phyloP scores from a whole-genome alignment of 768 basidiomycete species.

The Myochromella boudieri region DNA sequence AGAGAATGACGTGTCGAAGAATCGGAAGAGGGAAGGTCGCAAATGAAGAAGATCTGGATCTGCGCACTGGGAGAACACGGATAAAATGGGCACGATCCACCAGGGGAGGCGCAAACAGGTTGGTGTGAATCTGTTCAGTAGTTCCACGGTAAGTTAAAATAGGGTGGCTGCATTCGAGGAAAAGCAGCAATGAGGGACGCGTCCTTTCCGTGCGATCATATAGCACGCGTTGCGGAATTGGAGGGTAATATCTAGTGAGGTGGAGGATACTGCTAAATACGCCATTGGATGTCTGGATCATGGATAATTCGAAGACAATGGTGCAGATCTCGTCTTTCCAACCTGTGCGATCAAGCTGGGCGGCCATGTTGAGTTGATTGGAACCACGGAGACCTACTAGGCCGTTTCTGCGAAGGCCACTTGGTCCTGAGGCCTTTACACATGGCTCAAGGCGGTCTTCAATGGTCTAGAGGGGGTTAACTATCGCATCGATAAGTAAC shows the following conservation, averaged over 20 bases:
- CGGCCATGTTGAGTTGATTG: neutral
- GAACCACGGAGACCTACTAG: neutral
- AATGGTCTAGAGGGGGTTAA: neutral
- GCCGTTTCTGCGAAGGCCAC: neutral
- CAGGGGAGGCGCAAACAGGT: no score
- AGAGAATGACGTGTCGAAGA: constrained; percentile 2
- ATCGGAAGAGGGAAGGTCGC: constrained; percentile 5
- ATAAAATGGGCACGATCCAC: no score
- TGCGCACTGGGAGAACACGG: constrained; percentile 5
- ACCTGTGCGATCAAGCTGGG: neutral
- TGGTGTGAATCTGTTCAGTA: no score
- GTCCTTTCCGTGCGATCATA: constrained; percentile 1
- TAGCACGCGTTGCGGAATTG: neutral
- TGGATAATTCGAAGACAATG: constrained; percentile 4
- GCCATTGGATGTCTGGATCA: neutral
- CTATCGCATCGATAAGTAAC: no score
- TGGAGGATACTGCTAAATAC: neutral
- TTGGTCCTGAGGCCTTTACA: no score
- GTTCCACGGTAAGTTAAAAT: no score
- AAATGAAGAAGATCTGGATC: neutral
- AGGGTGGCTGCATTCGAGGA: constrained; percentile 12
- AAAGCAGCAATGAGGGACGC: constrained; percentile 1
- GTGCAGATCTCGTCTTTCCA: constrained; percentile 5
- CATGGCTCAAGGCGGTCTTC: neutral
- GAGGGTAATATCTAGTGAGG: neutral